Conservation (phyloP, 2,329 filamentous ascomycete species). For the Neurospora crassa region DNA sequence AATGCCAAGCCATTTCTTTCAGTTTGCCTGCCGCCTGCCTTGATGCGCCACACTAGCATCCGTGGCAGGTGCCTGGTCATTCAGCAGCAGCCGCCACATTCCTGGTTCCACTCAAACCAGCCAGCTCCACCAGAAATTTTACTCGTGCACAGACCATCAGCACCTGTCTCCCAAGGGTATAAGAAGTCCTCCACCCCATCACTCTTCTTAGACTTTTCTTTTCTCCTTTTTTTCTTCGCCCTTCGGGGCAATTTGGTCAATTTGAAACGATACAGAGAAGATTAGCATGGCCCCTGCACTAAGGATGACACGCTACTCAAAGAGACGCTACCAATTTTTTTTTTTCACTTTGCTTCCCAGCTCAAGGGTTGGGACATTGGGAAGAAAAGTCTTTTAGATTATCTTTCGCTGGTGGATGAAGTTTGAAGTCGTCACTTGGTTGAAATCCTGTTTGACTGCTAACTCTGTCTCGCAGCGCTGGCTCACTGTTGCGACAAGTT, state of each 20-base stretch:
- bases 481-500: no score
- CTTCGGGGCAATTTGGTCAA: constrained; percentile 22
- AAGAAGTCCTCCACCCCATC: constrained; percentile 1
- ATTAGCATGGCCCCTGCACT: constrained; percentile 80
- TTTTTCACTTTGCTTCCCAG: constrained; percentile 33
- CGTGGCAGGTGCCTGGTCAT: no score
- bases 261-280: constrained; percentile 50
- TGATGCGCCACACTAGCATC: not conserved
- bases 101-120: not conserved
- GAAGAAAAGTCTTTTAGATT: constrained; percentile 10
- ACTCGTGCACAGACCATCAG: constrained; percentile 13
- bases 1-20: not conserved
- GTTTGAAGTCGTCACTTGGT: no score
- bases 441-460: no score
- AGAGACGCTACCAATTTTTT: constrained; percentile 68
- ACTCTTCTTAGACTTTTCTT: constrained; percentile 7
- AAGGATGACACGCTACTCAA: constrained; percentile 77
- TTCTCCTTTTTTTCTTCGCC: constrained; percentile 12
- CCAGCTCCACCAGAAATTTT: constrained; percentile 2
- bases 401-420: not conserved
- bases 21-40: not conserved
- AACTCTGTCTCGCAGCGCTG: no score
- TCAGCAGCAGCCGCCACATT: no score
- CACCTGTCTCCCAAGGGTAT: not conserved
- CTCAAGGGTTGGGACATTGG: constrained; percentile 13